These are phyloP conservation scores for Pseudohyphozyma bogoriensis DNA, from an alignment of 768 basidiomycete species.

Conservation along the genomic window DNA sequence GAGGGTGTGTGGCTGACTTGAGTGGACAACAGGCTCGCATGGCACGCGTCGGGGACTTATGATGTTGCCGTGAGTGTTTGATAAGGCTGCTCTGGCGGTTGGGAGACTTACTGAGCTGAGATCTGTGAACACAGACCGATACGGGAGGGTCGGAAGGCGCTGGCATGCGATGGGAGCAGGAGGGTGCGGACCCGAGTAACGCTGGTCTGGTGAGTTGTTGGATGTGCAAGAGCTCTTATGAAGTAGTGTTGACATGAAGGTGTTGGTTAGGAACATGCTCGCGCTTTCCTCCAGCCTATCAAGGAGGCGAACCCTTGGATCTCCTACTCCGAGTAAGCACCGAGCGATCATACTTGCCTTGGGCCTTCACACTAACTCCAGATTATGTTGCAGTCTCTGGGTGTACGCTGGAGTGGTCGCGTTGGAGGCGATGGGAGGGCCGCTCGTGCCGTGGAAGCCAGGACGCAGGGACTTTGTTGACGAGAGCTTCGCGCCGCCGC, in stretches of 20 bases:
- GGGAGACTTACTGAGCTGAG: neutral
- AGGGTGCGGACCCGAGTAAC: constrained; percentile 25
- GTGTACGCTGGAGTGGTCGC: constrained; percentile 87
- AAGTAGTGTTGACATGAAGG: too few relatives aligned
- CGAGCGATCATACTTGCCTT: neutral
- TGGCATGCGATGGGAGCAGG: constrained; percentile 54
- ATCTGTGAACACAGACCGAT: constrained; percentile 42
- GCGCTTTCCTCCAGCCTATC: constrained; percentile 65
- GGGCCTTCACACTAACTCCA: neutral
- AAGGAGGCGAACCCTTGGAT: constrained; percentile 89
- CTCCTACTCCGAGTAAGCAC: constrained; percentile 38
- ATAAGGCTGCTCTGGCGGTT: too few relatives aligned
- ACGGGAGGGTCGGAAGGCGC: constrained; percentile 66
- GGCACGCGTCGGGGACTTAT: constrained; percentile 27
- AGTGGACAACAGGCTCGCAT: constrained; percentile 15
- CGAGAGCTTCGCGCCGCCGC: too few relatives aligned
- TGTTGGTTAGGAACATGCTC: constrained; percentile 62
- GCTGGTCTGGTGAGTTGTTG: neutral
- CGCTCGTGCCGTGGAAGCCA: constrained; percentile 83
- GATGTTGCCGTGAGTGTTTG: neutral
- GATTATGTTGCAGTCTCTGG: constrained; percentile 11
- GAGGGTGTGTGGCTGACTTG: neutral
- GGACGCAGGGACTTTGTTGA: constrained; percentile 62
- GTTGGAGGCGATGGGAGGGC: constrained; percentile 82
- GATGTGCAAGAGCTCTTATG: constrained; percentile 41